Evolutionary conservation across 2,329 filamentous ascomycete genomes (phyloP), one percentile per base, ranked within the genome.

Genomic region (Berkeleyomyces rouxiae): DNA sequence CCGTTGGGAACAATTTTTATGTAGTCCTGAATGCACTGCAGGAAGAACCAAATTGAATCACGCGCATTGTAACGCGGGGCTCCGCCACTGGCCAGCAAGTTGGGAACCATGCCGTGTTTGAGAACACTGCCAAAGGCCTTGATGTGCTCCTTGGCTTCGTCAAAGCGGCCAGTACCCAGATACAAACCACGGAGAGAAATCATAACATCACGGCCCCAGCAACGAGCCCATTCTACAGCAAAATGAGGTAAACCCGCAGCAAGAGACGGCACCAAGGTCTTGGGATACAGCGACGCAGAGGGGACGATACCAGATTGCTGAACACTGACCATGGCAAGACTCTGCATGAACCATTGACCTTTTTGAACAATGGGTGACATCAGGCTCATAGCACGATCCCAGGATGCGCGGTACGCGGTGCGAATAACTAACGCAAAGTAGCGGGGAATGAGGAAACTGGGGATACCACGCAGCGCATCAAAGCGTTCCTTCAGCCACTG

Each of bases 51-150:
- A 49, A 96, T 83, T 0, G 93, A 96, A 73, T 99, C 93, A 65
- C 93, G 82, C 51, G 93, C 91, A 72, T 99, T 99, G 77, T 97
- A 99, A 36, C 93, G 82, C 2, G 93, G 93, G 13, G 85, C 80
- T 65, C 86, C 88, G 5, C 93, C 91, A 65, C 88, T 89, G 67
- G 90, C 86, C 11, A 99, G 79, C 23, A 99, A 79, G 70, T 99
- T 99, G 11, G 93, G 93, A 63, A 99, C 91, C 90, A 97, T 95
- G 59, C 93, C 93, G 69, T 99, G 93, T 77, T 99, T 99, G 67
- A 99, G 76, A 9, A 99, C 91, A 71, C 90, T 96, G 2, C 88
- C 91, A 74, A 99, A 99, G 7, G 91, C 92, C 65, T 90, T 77
- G 64, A 99, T 96, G 70, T 99, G 95, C 72, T 97, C 90, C 70